Evolutionary conservation across 164 flowering plant species (phyloP).

Genomic region (Macadamia integrifolia): DNA sequence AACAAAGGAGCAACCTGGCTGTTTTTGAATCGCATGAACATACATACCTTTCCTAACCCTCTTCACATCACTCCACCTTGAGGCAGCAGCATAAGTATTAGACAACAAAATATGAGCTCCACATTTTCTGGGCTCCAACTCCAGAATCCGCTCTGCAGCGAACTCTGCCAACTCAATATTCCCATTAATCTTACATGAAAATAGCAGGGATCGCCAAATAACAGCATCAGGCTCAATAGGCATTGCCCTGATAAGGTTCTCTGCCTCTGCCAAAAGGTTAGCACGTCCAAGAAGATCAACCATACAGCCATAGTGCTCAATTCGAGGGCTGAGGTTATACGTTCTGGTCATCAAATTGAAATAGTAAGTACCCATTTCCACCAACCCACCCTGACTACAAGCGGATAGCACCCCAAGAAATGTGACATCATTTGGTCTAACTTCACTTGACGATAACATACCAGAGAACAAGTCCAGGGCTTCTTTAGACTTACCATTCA

Average conservation of each 20-base stretch:
- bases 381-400: constrained; percentile 37
- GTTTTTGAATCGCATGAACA: constrained; percentile 19
- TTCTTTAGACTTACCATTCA: constrained; percentile 24
- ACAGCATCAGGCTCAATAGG: constrained; percentile 35
- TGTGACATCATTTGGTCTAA: constrained; percentile 31
- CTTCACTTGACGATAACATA: constrained; percentile 20
- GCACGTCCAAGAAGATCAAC: constrained; percentile 40
- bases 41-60: constrained; percentile 26
- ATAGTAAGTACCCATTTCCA: constrained; percentile 21
- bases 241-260: constrained; percentile 19
- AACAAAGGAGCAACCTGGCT: constrained; percentile 27
- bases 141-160: constrained; percentile 20
- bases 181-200: constrained; percentile 21
- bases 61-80: constrained; percentile 31
- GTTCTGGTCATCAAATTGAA: constrained; percentile 20
- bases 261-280: constrained; percentile 23
- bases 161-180: constrained; percentile 25
- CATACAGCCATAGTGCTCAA: constrained; percentile 34
- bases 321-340: constrained; percentile 22
- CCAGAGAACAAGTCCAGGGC: constrained; percentile 22
- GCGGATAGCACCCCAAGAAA: constrained; percentile 33
- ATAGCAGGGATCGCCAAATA: constrained; percentile 33
- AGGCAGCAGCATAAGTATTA: constrained; percentile 23
- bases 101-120: constrained; percentile 30
- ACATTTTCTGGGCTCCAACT: constrained; percentile 27